These are phyloP conservation scores for Candida khao-thaluensis DNA, from an alignment of 805 yeast species.

Conservation along the genomic window DNA sequence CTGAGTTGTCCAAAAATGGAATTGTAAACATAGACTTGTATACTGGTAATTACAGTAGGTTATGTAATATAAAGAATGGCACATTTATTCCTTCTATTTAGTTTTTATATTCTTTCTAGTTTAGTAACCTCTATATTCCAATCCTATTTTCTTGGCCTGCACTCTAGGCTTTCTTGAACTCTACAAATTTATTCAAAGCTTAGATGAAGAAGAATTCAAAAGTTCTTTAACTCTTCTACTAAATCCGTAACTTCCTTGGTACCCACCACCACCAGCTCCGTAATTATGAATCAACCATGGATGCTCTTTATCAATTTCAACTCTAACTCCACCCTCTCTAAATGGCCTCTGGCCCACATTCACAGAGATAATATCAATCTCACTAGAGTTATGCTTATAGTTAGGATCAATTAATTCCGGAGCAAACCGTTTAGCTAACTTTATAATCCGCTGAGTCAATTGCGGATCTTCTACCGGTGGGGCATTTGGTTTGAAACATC, in stretches of 20 bases:
- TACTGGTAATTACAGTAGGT: too few species aligned
- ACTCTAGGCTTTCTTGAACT: too few species aligned
- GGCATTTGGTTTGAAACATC: conserved; percentile 29
- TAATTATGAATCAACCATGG: conserved; percentile 57
- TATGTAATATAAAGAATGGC: conserved; percentile 2
- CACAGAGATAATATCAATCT: conserved; percentile 31
- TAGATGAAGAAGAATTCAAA: neutral
- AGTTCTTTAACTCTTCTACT: conserved; percentile 25
- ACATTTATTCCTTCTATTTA: neutral
- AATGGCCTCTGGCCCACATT: conserved; percentile 41
- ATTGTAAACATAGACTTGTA: too few species aligned
- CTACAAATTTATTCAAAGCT: too few species aligned
- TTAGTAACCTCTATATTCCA: too few species aligned
- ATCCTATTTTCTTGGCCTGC: too few species aligned
- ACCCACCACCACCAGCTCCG: conserved; percentile 78
- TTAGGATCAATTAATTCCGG: conserved; percentile 38
- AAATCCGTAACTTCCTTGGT: conserved; percentile 69
- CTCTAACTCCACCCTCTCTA: conserved; percentile 34
- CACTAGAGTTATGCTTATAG: conserved; percentile 24
- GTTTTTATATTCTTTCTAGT: too few species aligned
- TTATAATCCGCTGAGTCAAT: conserved; percentile 47
- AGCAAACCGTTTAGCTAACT: conserved; percentile 41
- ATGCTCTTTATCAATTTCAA: conserved; percentile 27
- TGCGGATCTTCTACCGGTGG: conserved; percentile 33
- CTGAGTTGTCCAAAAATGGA: too few species aligned